Conservation (phyloP, 345 rosid species). For the Lumnitzera racemosa region DNA sequence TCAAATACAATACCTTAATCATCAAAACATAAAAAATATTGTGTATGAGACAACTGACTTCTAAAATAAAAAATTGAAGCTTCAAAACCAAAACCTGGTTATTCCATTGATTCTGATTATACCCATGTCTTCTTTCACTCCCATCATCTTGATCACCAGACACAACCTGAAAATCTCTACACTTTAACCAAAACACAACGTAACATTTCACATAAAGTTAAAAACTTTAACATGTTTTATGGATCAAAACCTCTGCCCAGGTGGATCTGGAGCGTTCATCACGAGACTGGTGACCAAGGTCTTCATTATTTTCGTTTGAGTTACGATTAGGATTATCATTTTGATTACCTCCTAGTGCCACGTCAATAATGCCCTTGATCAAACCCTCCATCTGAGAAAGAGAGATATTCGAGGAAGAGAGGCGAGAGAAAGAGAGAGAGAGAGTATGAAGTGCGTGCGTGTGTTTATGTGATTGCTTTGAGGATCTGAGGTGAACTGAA, state of each 20-base stretch:
- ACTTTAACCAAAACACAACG: background rate
- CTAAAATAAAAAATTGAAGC: background rate
- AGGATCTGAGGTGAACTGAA: too few relatives aligned
- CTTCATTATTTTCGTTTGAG: constrained; percentile 9
- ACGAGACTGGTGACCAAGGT: constrained; percentile 11
- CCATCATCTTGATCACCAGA: constrained; percentile 43
- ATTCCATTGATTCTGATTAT: constrained; percentile 16
- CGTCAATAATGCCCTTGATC: constrained; percentile 62
- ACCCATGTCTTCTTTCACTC: constrained; percentile 12
- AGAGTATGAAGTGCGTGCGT: background rate
- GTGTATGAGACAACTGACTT: too few relatives aligned
- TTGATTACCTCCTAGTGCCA: constrained; percentile 35
- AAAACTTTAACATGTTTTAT: background rate
- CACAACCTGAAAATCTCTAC: constrained; percentile 43
- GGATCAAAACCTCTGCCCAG: constrained; percentile 56
- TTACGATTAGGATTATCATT: constrained; percentile 2
- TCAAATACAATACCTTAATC: too few relatives aligned
- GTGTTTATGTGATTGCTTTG: too few relatives aligned
- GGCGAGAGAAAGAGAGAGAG: background rate
- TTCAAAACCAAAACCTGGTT: constrained; percentile 17
- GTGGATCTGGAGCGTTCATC: constrained; percentile 64
- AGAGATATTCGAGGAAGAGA: background rate
- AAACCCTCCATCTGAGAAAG: constrained; percentile 52
- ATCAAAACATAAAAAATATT: too few relatives aligned
- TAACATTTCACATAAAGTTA: too few relatives aligned